Conservation (phyloP, 192 early-diverging fungal species). For the Coemansia sp. region DNA sequence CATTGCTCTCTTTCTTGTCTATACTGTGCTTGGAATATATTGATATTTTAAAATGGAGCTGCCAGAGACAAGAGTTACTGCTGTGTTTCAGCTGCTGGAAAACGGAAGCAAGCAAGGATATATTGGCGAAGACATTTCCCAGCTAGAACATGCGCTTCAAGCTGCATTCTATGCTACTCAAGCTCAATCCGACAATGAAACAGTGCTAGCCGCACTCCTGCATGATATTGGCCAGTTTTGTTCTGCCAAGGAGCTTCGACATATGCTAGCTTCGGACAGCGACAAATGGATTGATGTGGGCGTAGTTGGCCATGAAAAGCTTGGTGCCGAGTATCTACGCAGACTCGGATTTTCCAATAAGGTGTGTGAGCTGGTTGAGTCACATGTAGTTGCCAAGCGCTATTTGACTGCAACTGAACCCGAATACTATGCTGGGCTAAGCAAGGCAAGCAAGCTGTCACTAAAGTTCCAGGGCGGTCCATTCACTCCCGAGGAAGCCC, state of each 20-base stretch:
- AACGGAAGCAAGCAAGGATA: slow-evolving; percentile 55
- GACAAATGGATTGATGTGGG: slow-evolving; percentile 27
- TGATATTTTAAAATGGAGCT: background rate
- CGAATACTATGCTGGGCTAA: slow-evolving; percentile 50
- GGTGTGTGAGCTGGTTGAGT: slow-evolving; percentile 54
- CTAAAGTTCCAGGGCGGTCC: slow-evolving; percentile 57
- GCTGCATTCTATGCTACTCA: slow-evolving; percentile 51
- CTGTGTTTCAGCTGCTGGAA: slow-evolving; percentile 52
- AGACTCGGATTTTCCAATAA: slow-evolving; percentile 57
- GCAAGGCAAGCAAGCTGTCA: slow-evolving; percentile 55
- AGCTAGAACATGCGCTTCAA: slow-evolving; percentile 59
- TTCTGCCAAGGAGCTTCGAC: slow-evolving; percentile 46
- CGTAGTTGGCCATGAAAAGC: slow-evolving; percentile 55
- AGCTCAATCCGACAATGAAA: slow-evolving; percentile 50
- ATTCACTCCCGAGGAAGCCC: slow-evolving; percentile 42
- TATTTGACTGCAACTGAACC: slow-evolving; percentile 55
- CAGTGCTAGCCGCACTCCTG: slow-evolving; percentile 55
- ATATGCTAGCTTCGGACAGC: slow-evolving; percentile 49
- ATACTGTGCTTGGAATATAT: background rate
- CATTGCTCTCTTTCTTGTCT: background rate
- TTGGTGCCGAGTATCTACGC: slow-evolving; percentile 58
- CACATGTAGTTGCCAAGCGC: slow-evolving; percentile 59
- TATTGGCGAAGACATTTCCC: slow-evolving; percentile 58
- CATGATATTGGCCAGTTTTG: slow-evolving; percentile 63
- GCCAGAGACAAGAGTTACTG: slow-evolving; percentile 23